Base-by-base conservation (phyloP, 169 alveolate species). In the Blepharisma undulans region DNA sequence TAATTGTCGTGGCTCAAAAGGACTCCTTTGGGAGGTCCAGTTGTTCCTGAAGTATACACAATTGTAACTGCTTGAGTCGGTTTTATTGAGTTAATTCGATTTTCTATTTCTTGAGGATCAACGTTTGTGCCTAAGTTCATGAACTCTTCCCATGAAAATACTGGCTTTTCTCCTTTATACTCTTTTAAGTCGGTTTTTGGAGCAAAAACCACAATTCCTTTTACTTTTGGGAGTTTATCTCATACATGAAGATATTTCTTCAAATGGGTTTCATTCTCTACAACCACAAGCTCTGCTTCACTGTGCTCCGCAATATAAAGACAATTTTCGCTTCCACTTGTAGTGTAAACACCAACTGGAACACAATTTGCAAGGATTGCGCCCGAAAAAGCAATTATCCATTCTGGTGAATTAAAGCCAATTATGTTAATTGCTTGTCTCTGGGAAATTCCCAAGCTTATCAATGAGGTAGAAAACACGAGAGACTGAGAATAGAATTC, bases 11-110 rank as follows among this genome's bases (percentile, higher is more conserved):
- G 98, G 34, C 95, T 87, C 0, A 97, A 94, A 97, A 97, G 94
- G 48, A 94, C 98, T 27, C 98, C 99, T 90, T 97, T 97, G 19
- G 98, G 98, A 80, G 88, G 92, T 6, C 99, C 98, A 18, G 98
- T 96, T 22, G 98, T 97, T 22, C 99, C 99, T 71, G 98, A 94
- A 32, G 99, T 97, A 92, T 96, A 97, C 16, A 95, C 94, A 8
- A 97, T 86, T 25, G 96, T 92, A 29, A 93, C 92, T 87, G 97
- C 96, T 74, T 79, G 29, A 32, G 97, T 97, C 6, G 98, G 98
- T 76, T 66, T 91, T 82, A 91, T 76, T n/a, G 77, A 29, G 32
- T 82, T 90, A 80, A 92, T 92, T 48, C 96, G 88, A 2, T 80
- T 91, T 6, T 92, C 30, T 5, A 95, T 76, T 25, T 48, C 86